Evolutionary conservation across 2,329 filamentous ascomycete genomes (phyloP), one percentile per base, ranked within the genome.

Genomic region (Hymenoscyphus linearis): DNA sequence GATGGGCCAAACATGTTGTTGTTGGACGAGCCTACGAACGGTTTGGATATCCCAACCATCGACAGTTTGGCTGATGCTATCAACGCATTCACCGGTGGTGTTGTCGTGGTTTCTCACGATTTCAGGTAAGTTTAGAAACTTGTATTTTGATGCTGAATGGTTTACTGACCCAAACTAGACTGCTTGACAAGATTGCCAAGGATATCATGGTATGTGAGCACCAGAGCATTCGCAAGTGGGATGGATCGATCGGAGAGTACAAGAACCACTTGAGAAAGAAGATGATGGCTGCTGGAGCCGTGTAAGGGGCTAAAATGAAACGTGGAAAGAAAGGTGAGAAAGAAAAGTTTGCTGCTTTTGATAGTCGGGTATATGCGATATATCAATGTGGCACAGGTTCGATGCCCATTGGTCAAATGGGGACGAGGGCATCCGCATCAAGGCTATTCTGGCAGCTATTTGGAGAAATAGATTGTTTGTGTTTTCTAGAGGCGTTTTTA

Each of bases 181-280:
- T 99, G 73, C 87, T 99, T 68, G 95, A 99, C 85, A 97, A 96
- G 84, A 98, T 99, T 76, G 95, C 95, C 71, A 99, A 99, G 85
- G 91, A 99, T 77, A 99, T 99, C 78, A 87, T 99, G 80, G 95
- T 99, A 60, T 99, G 96, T 79, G 95, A 99, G 81, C 92, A 99
- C 86, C 92, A 93, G 84, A 93, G 92, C 14, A 92, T 98, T 70
- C 87, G 84, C 71, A 79, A 85, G 72, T 99, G 95, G 95, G 87
- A 93, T 66, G 93, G 93, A 71, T 80, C 79, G 67, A 99, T 99
- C 73, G 88, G 88, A 70, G 87, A 92, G 63, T 99, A 99, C 90
- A 99, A 99, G 90, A 90, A 96, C 80, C 86, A 97, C 79, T 85
- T 99, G 73, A 88, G 93, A 76, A 98, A 98, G 88, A 98, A 98